Conservation (phyloP, 768 basidiomycete genomes). For the Auricularia sp. region DNA sequence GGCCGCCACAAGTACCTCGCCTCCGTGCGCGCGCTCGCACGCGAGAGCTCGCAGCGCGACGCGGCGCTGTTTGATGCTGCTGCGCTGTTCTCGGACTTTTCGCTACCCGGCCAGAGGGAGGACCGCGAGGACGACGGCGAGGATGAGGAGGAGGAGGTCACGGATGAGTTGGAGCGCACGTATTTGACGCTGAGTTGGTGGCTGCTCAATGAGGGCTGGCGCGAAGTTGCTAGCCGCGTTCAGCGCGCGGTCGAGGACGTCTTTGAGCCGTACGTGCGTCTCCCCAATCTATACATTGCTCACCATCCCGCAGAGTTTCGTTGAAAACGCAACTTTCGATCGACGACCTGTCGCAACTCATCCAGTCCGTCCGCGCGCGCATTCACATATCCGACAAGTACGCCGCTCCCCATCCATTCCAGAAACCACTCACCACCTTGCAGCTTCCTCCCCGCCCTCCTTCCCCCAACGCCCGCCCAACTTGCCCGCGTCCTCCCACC, state of each 20-base stretch:
- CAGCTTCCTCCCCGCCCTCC: constrained; percentile 64
- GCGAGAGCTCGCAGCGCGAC: no score
- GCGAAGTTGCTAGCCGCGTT: constrained; percentile 66
- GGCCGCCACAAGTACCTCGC: no score
- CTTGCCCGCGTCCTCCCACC: constrained; percentile 27
- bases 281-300: no score
- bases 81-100: no score
- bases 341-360: neutral
- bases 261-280: constrained; percentile 36
- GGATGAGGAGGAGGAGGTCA: no score
- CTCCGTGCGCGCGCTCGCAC: no score
- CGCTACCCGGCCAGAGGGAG: no score
- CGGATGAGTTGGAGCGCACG: no score
- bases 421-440: no score
- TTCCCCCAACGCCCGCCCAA: constrained; percentile 65
- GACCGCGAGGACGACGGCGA: no score
- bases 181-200: constrained; percentile 63
- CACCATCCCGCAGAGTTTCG: neutral
- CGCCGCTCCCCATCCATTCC: neutral
- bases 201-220: constrained; percentile 88
- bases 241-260: constrained; percentile 69
- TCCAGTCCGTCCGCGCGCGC: neutral
- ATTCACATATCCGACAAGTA: neutral
- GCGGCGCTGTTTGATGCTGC: no score
- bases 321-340: neutral